Percentiles rank a stretch among this genome's conserved stretches.
Evolutionary conservation across 148 eudicot species (phyloP).

Genomic region (Vaccinium macrocarpon): DNA sequence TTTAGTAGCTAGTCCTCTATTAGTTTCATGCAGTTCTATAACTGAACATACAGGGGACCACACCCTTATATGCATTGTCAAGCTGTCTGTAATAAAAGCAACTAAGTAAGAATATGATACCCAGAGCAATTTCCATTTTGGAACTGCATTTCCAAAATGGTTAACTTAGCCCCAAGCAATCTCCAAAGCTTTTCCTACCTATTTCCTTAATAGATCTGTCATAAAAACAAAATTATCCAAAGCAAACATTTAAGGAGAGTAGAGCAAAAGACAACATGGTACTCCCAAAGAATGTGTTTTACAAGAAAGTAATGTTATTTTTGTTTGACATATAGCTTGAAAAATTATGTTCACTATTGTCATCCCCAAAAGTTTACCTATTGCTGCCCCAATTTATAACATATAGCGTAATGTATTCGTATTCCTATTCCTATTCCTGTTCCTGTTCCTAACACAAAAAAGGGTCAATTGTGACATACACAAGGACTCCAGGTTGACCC

Average conservation of each 20-base stretch:
- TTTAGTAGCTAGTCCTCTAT: neutral
- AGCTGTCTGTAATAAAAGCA: neutral
- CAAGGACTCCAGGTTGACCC: neutral
- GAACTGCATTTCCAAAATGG: neutral
- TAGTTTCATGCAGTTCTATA: neutral
- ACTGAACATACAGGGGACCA: neutral
- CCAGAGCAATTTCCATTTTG: neutral
- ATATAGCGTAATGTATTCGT: neutral
- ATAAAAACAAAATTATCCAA: neutral
- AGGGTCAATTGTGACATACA: neutral
- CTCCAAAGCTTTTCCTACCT: neutral
- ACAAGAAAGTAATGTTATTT: neutral
- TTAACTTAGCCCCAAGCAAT: neutral
- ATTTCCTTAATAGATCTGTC: neutral
- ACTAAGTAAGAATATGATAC: neutral
- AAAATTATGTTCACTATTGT: neutral
- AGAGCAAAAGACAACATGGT: constrained; percentile 1
- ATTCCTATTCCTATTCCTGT: neutral
- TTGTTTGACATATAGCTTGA: neutral
- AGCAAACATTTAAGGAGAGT: neutral
- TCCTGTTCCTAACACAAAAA: neutral
- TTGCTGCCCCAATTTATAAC: neutral
- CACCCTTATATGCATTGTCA: neutral
- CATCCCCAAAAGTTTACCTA: neutral
- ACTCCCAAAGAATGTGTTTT: neutral